These are phyloP conservation scores for Wickerhamomyces chambardii DNA, from an alignment of 805 yeast genomes.

Conservation along the genomic window DNA sequence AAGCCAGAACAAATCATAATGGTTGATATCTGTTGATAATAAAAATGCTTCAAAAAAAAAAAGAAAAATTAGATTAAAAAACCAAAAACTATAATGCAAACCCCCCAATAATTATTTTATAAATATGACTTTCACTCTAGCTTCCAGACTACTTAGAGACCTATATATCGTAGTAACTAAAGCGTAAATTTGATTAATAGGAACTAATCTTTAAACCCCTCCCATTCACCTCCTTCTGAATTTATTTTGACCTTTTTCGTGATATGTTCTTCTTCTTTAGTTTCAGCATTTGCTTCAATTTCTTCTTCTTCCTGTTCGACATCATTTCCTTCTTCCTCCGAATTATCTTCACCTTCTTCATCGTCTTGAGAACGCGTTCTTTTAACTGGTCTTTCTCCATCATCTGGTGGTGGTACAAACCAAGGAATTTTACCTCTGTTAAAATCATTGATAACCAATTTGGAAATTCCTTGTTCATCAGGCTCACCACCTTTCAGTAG, in stretches of 20 bases:
- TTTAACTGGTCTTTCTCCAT: constrained; percentile 32
- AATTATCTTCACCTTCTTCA: constrained; percentile 3
- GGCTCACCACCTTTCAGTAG: constrained; percentile 96
- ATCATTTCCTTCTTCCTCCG: constrained; percentile 3
- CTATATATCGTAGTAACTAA: too few relatives aligned
- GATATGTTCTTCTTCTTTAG: background rate
- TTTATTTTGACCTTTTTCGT: background rate
- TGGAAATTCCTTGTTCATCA: constrained; percentile 89
- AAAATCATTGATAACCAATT: constrained; percentile 85
- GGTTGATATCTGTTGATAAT: too few relatives aligned
- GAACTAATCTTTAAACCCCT: constrained; percentile 1
- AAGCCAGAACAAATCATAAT: too few relatives aligned
- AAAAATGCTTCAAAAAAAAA: too few relatives aligned
- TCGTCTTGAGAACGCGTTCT: constrained; percentile 16
- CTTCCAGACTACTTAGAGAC: too few relatives aligned
- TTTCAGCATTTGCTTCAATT: too few relatives aligned
- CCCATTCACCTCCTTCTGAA: background rate
- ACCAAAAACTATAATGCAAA: too few relatives aligned
- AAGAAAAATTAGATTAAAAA: too few relatives aligned
- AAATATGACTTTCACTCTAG: too few relatives aligned
- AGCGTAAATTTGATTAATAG: too few relatives aligned
- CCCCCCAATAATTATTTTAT: too few relatives aligned
- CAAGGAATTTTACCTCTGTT: constrained; percentile 97
- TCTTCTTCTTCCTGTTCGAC: constrained; percentile 2
- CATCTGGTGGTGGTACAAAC: constrained; percentile 92